phyloP scores from a whole-genome alignment of 805 yeast genomes.

The Starmerella potacharoeniae region DNA sequence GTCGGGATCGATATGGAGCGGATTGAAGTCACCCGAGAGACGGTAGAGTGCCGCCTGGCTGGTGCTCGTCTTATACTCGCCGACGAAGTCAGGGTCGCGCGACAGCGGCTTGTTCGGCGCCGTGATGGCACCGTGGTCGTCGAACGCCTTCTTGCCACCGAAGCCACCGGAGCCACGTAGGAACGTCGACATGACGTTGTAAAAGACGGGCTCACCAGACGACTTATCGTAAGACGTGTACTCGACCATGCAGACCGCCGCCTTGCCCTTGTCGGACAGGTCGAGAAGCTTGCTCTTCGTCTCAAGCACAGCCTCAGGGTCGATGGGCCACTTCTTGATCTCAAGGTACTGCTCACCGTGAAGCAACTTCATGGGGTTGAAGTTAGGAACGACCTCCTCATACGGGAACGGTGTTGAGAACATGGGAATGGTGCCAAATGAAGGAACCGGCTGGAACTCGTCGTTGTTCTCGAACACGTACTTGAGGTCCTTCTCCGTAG shows the following conservation, averaged over 20 bases:
- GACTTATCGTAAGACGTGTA: slow-evolving; percentile 60
- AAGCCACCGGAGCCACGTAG: slow-evolving; percentile 58
- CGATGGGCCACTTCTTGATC: slow-evolving; percentile 64
- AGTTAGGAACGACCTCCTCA: slow-evolving; percentile 56
- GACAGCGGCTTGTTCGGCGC: slow-evolving; percentile 52
- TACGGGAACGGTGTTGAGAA: slow-evolving; percentile 56
- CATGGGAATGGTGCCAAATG: slow-evolving; percentile 82
- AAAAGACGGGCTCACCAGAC: slow-evolving; percentile 59
- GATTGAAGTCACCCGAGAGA: slow-evolving; percentile 87
- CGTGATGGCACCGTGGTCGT: slow-evolving; percentile 50
- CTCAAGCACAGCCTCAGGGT: slow-evolving; percentile 51
- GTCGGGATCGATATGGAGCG: slow-evolving; percentile 85
- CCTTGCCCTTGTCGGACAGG: slow-evolving; percentile 72
- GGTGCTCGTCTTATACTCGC: slow-evolving; percentile 43
- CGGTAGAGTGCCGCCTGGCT: slow-evolving; percentile 87
- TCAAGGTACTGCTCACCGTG: slow-evolving; percentile 94
- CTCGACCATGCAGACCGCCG: slow-evolving; percentile 63
- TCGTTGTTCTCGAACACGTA: slow-evolving; percentile 66
- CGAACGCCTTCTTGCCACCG: slow-evolving; percentile 41
- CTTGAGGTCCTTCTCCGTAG: slow-evolving; percentile 61
- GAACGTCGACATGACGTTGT: slow-evolving; percentile 76
- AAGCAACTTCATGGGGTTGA: slow-evolving; percentile 76
- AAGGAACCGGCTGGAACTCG: slow-evolving; percentile 76
- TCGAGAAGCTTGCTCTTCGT: slow-evolving; percentile 61
- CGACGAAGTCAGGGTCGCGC: slow-evolving; percentile 54